Evolutionary conservation across 192 early-diverging fungal species (phyloP), one percentile per base, ranked within the genome.

Genomic region (Coemansia sp.): DNA sequence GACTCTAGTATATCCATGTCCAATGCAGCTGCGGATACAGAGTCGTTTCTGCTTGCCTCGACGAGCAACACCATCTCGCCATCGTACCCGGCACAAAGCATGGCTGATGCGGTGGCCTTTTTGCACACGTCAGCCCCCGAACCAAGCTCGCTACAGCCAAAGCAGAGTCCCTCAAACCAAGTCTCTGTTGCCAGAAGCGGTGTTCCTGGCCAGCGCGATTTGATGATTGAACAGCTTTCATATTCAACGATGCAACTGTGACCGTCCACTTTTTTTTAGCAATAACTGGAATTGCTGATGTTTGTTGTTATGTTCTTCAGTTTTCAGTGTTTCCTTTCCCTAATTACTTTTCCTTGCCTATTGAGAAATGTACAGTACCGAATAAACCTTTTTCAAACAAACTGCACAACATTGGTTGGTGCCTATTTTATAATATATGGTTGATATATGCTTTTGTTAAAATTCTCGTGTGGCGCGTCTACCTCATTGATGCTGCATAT

Each of bases 161-260:
- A 63, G 58, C 48, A 29, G 33, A 37, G 15, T 57, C 9, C 43
- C 4, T 55, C 65, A 37, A 60, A 53, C 43, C 37, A 58, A 5
- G 67, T 81, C 8, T 68, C 78, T 43, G 78, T 81, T 10, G 78
- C 73, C n/a, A 57, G 70, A 8, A 64, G 49, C 25, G 64, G 39
- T 1, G 48, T 61, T 7, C 43, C 51, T 30, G 78, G 70, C 2
- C 72, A 75, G 70, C 78, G 78, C 46, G 78, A 81, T 26, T 34
- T 68, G 25, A 81, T 67, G 46, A 81, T 81, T 53, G 78, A 81
- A 63, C 72, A 75, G 60, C 29, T 70, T 28, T 43, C 61, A 12
- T 59, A 63, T 49, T 29, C 60, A 7, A 28, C 69, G 6, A 39
- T 67, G 56, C 61, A 37, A 60, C 63, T 67, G 15, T 76, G 63